These are phyloP conservation scores for Dioscorea cayenensis DNA, from an alignment of 116 monocot genomes.

Conservation along the genomic window DNA sequence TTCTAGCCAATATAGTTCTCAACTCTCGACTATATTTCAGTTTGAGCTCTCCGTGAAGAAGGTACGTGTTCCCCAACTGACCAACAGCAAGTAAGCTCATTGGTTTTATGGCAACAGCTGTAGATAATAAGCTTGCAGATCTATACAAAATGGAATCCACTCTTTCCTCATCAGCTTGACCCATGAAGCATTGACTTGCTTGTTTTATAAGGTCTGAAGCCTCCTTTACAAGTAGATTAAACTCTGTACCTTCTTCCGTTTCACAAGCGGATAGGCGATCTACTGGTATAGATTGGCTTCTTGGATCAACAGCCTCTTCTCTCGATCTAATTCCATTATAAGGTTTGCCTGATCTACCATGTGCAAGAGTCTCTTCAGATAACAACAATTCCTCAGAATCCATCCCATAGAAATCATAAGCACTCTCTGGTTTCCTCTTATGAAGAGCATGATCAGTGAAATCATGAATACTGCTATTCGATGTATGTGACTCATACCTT, in stretches of 20 bases:
- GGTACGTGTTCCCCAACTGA: conserved; percentile 85
- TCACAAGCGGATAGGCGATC: conserved; percentile 4
- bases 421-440: conserved; percentile 10
- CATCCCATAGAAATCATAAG: conserved; percentile 15
- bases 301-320: conserved; percentile 8
- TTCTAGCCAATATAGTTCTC: conserved; percentile 56
- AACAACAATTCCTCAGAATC: conserved; percentile 35
- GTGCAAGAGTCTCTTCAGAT: conserved; percentile 25
- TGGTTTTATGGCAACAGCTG: conserved; percentile 66
- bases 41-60: conserved; percentile 95
- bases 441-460: conserved; percentile 2
- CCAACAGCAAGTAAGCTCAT: conserved; percentile 72
- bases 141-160: conserved; percentile 52
- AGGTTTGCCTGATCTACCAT: conserved; percentile 12
- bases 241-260: conserved; percentile 29
- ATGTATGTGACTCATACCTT: conserved; percentile 1
- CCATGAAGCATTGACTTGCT: conserved; percentile 65
- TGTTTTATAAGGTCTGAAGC: conserved; percentile 48
- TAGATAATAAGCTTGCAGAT: conserved; percentile 58
- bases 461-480: conserved; percentile 7
- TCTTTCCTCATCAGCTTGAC: conserved; percentile 47
- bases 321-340: conserved; percentile 8
- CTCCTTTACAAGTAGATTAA: conserved; percentile 43
- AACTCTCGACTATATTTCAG: conserved; percentile 74
- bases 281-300: not conserved